phyloP scores from a whole-genome alignment of 1,139 yeast genomes.

The Magnusiomyces magnusii region DNA sequence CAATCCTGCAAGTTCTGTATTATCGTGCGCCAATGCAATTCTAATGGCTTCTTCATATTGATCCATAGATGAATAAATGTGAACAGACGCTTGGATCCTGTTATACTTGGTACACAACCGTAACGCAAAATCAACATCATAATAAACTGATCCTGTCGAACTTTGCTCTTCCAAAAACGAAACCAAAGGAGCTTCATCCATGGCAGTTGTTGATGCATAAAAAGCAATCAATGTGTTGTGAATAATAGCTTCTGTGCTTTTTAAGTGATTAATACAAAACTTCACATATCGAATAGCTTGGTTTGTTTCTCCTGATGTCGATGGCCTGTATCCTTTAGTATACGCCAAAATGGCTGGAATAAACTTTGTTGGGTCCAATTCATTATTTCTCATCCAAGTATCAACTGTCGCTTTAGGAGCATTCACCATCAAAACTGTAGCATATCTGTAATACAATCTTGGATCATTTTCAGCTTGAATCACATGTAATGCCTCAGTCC shows the following conservation, averaged over 20 bases:
- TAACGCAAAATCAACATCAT: conserved; percentile 67
- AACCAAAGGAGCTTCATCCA: conserved; percentile 40
- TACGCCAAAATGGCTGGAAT: conserved; percentile 72
- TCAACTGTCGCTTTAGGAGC: conserved; percentile 65
- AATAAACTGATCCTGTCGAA: conserved; percentile 30
- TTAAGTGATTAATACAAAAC: conserved; percentile 50
- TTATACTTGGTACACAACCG: conserved; percentile 60
- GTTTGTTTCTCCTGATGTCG: conserved; percentile 37
- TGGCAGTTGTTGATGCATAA: conserved; percentile 50
- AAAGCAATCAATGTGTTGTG: conserved; percentile 71
- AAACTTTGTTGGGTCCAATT: conserved; percentile 50
- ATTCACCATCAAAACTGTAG: conserved; percentile 62
- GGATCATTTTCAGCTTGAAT: conserved; percentile 46
- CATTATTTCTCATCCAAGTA: conserved; percentile 60
- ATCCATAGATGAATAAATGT: conserved; percentile 57
- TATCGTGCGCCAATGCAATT: conserved; percentile 56
- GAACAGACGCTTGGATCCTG: conserved; percentile 58
- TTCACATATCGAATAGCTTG: conserved; percentile 60
- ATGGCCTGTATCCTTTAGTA: conserved; percentile 27
- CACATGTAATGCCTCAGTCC: conserved; percentile 64
- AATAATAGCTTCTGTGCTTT: conserved; percentile 43
- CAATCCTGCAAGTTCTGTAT: conserved; percentile 52
- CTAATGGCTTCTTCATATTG: conserved; percentile 75
- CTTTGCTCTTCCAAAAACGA: conserved; percentile 40
- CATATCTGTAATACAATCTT: conserved; percentile 51